Conservation (phyloP, 2,329 filamentous ascomycete genomes). For the Talaromyces albobiverticillius region DNA sequence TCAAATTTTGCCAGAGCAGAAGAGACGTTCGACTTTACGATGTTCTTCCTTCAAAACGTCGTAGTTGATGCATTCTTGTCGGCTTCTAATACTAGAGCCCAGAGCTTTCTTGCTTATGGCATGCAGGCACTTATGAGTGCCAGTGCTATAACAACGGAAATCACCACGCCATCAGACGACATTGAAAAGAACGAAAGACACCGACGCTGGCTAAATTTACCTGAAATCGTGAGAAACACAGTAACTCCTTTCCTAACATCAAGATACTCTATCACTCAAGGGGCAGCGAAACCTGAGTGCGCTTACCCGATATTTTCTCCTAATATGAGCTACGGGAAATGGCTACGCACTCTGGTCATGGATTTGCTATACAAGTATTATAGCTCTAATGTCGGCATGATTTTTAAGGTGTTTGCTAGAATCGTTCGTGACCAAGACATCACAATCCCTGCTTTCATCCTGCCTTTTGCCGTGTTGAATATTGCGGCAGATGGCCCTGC, state of each 20-base stretch:
- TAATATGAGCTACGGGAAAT: constrained; percentile 68
- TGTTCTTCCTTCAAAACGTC: constrained; percentile 81
- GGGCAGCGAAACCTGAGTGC: constrained; percentile 51
- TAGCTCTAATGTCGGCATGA: constrained; percentile 67
- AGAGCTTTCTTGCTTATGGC: constrained; percentile 87
- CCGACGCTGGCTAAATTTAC: constrained; percentile 73
- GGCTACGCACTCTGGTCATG: constrained; percentile 76
- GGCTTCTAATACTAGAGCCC: constrained; percentile 78
- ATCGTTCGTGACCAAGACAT: constrained; percentile 84
- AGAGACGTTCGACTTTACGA: constrained; percentile 81
- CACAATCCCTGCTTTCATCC: constrained; percentile 78
- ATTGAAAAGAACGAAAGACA: constrained; percentile 61
- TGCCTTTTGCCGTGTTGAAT: constrained; percentile 84
- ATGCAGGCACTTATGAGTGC: constrained; percentile 88
- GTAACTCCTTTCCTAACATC: constrained; percentile 87
- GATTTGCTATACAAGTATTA: constrained; percentile 79
- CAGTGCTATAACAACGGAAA: constrained; percentile 66
- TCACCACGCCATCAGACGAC: constrained; percentile 50
- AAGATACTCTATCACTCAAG: constrained; percentile 69
- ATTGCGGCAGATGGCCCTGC: constrained; percentile 71
- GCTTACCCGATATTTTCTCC: constrained; percentile 76
- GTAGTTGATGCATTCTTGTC: constrained; percentile 90
- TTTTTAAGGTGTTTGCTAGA: constrained; percentile 78
- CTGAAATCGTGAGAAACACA: constrained; percentile 73
- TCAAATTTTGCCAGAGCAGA: constrained; percentile 77